Evolutionary conservation across 2,329 filamentous ascomycete genomes (phyloP), one percentile per base, ranked within the genome.

Genomic region (Tolypocladium tropicale): DNA sequence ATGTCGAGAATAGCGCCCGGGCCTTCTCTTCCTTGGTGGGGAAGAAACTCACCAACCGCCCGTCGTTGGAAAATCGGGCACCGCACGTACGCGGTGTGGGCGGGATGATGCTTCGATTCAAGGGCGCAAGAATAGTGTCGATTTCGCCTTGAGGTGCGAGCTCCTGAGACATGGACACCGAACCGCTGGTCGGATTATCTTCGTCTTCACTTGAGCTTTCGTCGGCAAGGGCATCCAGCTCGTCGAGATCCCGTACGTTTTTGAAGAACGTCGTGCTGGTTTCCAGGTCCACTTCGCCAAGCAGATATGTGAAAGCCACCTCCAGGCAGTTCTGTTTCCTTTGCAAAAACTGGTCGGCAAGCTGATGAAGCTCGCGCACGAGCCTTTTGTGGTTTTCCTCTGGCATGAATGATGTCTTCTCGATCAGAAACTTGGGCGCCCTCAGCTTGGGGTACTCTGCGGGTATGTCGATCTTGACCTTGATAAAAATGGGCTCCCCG

Each of bases 201-300:
- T 75, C 89, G 25, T 92, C 89, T 61, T 92, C 89, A 63, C 89
- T 95, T 3, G 90, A 96, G 61, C 89, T 93, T 61, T 94, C 90
- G 56, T 89, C 88, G 33, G 76, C 79, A 37, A 84, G 69, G 3
- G 73, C 81, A 57, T 79, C 80, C 6, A 81, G 65, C 51, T 78
- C 76, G 63, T 82, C 82, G 9, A 84, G 69, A 60, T 88, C 85
- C 60, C 84, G 78, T 12, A 86, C 81, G 59, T 82, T 82, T 59
- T 83, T 82, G 64, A 86, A 84, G 58, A 82, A 79, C 0, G 78
- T 79, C 7, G 81, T 82, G 63, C 82, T 85, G 48, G 74, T 76
- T 52, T 83, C 79, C 4, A 86, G 72, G 61, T 85, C 79, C 18
- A 82, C 75, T 64, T 86, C 83, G 43, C 84, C 84, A 0, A 86